Conservation (phyloP, 352 stramenopile species). For the Globisporangium yorkense region DNA sequence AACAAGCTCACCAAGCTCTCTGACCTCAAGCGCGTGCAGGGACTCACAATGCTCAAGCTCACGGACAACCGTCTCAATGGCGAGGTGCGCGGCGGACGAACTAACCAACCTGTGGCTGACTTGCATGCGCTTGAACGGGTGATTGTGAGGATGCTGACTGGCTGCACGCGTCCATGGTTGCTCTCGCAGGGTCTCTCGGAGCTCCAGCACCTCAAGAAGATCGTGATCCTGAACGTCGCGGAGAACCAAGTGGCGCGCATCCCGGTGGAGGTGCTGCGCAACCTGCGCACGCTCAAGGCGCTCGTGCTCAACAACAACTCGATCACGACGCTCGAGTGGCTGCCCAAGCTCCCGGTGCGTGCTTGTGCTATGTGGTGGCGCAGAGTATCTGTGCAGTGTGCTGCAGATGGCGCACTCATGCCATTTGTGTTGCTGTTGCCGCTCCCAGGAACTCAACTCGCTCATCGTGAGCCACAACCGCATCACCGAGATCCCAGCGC, state of each 20-base stretch:
- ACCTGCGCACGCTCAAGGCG: slow-evolving; percentile 66
- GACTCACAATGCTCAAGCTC: slow-evolving; percentile 75
- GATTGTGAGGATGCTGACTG: not conserved
- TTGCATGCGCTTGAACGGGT: no score
- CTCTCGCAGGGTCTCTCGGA: slow-evolving; percentile 38
- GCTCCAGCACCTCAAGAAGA: slow-evolving; percentile 72
- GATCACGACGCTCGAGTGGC: slow-evolving; percentile 78
- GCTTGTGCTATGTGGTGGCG: not conserved
- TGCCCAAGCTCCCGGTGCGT: slow-evolving; percentile 56
- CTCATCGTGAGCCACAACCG: slow-evolving; percentile 84
- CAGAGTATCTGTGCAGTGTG: not conserved
- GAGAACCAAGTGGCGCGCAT: slow-evolving; percentile 76
- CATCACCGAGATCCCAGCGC: slow-evolving; percentile 56
- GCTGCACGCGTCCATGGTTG: not conserved
- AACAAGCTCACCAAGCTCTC: slow-evolving; percentile 85
- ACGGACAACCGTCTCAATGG: slow-evolving; percentile 73
- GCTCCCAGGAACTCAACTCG: slow-evolving; percentile 75
- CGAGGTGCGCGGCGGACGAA: slow-evolving; percentile 41
- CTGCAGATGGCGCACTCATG: not conserved
- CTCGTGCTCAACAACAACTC: slow-evolving; percentile 84
- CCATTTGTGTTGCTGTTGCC: no score
- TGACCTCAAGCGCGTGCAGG: slow-evolving; percentile 49
- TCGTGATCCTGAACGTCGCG: slow-evolving; percentile 70
- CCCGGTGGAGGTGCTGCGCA: slow-evolving; percentile 56
- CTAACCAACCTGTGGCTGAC: no score